These are phyloP conservation scores for Wickerhamomyces subpelliculosus DNA, from an alignment of 805 yeast species.

Conservation along the genomic window DNA sequence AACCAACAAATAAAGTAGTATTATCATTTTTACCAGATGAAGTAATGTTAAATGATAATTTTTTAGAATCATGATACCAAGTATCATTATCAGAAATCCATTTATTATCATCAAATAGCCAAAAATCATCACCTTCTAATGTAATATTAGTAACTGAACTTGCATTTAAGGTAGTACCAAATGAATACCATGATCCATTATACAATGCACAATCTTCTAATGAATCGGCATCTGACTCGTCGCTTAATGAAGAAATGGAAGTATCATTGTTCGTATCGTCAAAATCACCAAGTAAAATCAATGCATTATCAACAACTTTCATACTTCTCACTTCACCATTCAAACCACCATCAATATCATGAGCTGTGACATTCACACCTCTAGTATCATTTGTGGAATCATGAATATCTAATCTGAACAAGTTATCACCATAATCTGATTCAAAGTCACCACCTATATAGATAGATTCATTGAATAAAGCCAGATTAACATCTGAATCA, in stretches of 20 bases:
- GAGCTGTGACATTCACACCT: conserved; percentile 11
- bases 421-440: conserved; percentile 30
- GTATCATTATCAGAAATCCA: conserved; percentile 35
- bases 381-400: conserved; percentile 14
- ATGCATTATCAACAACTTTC: conserved; percentile 23
- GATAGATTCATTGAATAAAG: conserved; percentile 26
- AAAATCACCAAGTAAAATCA: conserved; percentile 44
- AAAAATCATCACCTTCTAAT: conserved; percentile 33
- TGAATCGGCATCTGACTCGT: conserved; percentile 23
- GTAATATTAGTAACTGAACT: conserved; percentile 16
- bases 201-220: conserved; percentile 31
- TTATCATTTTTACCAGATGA: conserved; percentile 12
- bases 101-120: conserved; percentile 30
- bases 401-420: conserved; percentile 26
- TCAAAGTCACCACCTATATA: conserved; percentile 45
- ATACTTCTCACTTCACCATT: conserved; percentile 32
- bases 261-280: conserved; percentile 27
- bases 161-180: conserved; percentile 27
- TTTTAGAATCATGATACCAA: conserved; percentile 27
- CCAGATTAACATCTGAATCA: conserved; percentile 33
- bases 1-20: conserved; percentile 19
- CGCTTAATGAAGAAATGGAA: conserved; percentile 22
- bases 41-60: conserved; percentile 26
- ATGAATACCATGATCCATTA: conserved; percentile 35
- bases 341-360: conserved; percentile 29